A percentile compares a stretch with the other conserved stretches of the same genome.
These are phyloP conservation scores for Umbellularia californica DNA, from an alignment of 164 flowering plant genomes.

Conservation along the genomic window DNA sequence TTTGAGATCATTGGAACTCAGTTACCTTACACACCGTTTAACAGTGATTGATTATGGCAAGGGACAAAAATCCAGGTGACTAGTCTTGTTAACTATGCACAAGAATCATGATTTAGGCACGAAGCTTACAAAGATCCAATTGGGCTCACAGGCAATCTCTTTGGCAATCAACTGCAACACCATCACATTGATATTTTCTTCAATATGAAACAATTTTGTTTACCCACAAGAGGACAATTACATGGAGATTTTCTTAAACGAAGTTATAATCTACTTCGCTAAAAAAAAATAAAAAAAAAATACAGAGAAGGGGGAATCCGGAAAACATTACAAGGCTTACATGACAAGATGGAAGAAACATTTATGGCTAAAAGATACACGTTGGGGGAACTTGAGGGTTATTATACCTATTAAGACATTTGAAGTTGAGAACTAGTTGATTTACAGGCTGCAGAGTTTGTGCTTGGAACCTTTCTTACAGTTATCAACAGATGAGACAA, in stretches of 20 bases:
- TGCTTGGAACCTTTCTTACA: background rate
- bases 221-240: background rate
- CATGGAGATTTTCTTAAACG: background rate
- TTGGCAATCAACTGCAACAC: too few relatives aligned
- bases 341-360: background rate
- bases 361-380: background rate
- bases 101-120: too few relatives aligned
- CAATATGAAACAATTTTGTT: too few relatives aligned
- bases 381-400: background rate
- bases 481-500: background rate
- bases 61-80: too few relatives aligned
- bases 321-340: slow-evolving; percentile 1
- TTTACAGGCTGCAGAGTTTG: background rate
- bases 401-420: background rate
- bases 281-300: background rate
- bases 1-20: too few relatives aligned
- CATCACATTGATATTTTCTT: too few relatives aligned
- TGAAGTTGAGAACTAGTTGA: background rate
- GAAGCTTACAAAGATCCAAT: too few relatives aligned
- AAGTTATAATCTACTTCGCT: background rate
- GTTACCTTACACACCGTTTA: too few relatives aligned
- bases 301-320: background rate
- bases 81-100: too few relatives aligned
- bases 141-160: too few relatives aligned
- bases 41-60: too few relatives aligned